Evolutionary conservation across 176 grass and related monocot species (phyloP), one percentile per base, ranked within the genome.

Genomic region (Zizania latifolia): DNA sequence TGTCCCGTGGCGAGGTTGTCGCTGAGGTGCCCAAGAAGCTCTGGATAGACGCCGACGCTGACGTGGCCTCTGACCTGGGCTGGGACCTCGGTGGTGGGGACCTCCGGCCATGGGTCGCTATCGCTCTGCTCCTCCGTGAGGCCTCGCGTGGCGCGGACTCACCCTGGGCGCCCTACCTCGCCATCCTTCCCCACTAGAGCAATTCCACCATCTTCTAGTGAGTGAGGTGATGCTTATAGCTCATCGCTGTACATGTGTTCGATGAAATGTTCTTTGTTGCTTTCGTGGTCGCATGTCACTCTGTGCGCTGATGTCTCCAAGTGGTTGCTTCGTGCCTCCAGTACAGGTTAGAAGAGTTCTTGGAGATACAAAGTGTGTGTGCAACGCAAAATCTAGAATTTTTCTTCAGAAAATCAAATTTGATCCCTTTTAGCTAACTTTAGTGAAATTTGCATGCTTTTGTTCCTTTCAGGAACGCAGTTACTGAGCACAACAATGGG

Each of bases 261-360:
- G 71, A 16, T 65, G 6, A 70, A 81, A 64, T 80, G 38, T 10
- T 71, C 44, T 35, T 35, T 58, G 37, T n/a, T n/a, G n/a, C n/a
- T n/a, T n/a, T n/a, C n/a, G n/a, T n/a, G n/a, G n/a, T n/a, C n/a
- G n/a, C n/a, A 4, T 43, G n/a, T n/a, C 60, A 54, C 34, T 1
- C 27, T 0, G 32, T 83, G 58, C 17, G n/a, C n/a, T 71, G 62
- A 71, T 76, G 76, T 74, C 58, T 65, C 86, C 70, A 64, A 89
- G 31, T 80, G 70, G 73, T 77, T 30, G 62, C 65, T 77, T 86
- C 59, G 54, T 91, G 86, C 75, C 82, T 93, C 76, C 90, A 91
- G 88, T 89, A 86, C 90, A 97, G 90, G 94, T 89, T 90, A 78
- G 94, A 93, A 83, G 83, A 93, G 94, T 86, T 97, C 65, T 73